phyloP scores from a whole-genome alignment of 495 filamentous ascomycete species.

The Darksidea phi region DNA sequence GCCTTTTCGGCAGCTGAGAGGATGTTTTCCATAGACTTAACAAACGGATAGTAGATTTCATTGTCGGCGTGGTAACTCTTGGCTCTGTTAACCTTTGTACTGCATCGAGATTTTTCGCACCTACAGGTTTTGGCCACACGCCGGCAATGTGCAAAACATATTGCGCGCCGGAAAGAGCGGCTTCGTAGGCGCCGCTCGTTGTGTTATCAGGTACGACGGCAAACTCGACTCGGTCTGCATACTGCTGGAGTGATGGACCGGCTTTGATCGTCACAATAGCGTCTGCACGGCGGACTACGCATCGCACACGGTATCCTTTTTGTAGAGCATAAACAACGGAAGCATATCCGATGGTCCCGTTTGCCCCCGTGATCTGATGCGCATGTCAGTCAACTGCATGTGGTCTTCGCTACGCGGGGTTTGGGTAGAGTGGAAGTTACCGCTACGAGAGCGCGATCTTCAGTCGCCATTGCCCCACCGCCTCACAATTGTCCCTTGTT shows the following conservation, averaged over 20 bases:
- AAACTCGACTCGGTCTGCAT: constrained; percentile 16
- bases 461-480: background rate
- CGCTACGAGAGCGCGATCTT: constrained; percentile 14
- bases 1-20: constrained; percentile 22
- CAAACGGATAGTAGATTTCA: constrained; percentile 26
- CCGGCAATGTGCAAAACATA: constrained; percentile 28
- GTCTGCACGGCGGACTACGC: constrained; percentile 20
- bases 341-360: constrained; percentile 26
- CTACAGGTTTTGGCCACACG: constrained; percentile 27
- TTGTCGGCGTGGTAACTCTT: constrained; percentile 27
- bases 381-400: background rate
- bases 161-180: background rate
- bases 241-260: constrained; percentile 16
- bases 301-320: constrained; percentile 25
- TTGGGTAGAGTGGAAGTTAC: background rate
- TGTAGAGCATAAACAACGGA: constrained; percentile 16
- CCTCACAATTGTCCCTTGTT: background rate
- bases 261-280: constrained; percentile 13
- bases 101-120: background rate
- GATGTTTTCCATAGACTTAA: constrained; percentile 30
- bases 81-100: background rate
- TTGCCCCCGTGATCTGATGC: constrained; percentile 27
- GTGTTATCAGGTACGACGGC: constrained; percentile 26
- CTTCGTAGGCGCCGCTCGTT: constrained; percentile 16
- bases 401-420: no score